Conservation (phyloP, 2,329 filamentous ascomycete species). For the Botrytis galanthina region DNA sequence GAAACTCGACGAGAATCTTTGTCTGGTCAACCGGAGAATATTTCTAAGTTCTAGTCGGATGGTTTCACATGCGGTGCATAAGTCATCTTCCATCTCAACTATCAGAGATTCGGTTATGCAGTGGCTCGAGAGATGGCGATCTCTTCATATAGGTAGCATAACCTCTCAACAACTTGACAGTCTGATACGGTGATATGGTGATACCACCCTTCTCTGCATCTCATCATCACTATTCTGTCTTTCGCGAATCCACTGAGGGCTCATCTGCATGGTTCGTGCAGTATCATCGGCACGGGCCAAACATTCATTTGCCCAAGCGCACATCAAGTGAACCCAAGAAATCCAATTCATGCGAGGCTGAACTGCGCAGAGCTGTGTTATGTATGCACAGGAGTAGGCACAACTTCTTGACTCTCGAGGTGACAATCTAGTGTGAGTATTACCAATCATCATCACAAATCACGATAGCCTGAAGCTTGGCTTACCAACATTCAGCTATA, state of each 20-base stretch:
- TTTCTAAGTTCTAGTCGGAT: background rate
- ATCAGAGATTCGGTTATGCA: background rate
- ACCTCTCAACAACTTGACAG: background rate
- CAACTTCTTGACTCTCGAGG: background rate
- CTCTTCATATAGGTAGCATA: background rate
- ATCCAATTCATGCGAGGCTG: background rate
- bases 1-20: background rate
- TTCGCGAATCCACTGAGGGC: background rate
- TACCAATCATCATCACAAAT: background rate
- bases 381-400: background rate
- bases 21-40: constrained; percentile 14
- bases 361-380: background rate
- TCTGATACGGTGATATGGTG: background rate
- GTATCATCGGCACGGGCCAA: background rate
- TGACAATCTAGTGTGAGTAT: background rate
- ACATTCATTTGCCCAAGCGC: constrained; percentile 14
- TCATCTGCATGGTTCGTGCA: constrained; percentile 17
- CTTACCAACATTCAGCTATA: background rate
- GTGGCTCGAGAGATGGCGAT: background rate
- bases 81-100: background rate
- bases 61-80: background rate
- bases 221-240: background rate
- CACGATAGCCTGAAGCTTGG: background rate
- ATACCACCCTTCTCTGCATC: background rate
- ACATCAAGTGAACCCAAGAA: background rate